phyloP scores from a whole-genome alignment of 192 early-diverging fungal genomes.

The Backusella liffmaniae region DNA sequence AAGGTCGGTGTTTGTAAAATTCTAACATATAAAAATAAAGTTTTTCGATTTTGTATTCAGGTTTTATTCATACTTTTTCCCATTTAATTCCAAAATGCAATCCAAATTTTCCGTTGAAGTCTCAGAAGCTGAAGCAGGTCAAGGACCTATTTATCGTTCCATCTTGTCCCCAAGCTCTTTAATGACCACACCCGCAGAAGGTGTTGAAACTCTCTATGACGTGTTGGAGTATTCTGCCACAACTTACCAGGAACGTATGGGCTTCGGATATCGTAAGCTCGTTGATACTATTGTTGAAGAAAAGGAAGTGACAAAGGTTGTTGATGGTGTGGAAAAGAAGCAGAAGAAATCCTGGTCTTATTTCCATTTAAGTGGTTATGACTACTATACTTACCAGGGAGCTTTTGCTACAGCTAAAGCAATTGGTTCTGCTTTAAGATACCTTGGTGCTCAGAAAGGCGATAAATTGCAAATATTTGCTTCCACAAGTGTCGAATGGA shows the following conservation, averaged over 20 bases:
- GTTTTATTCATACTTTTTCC: background rate
- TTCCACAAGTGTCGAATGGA: slow-evolving; percentile 38
- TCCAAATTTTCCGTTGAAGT: slow-evolving; percentile 26
- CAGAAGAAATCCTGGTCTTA: slow-evolving; percentile 82
- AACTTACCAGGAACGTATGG: slow-evolving; percentile 55
- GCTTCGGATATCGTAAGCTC: slow-evolving; percentile 71
- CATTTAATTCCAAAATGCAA: slow-evolving; percentile 17
- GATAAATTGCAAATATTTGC: slow-evolving; percentile 33
- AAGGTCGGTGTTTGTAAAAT: background rate
- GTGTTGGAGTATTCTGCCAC: slow-evolving; percentile 58
- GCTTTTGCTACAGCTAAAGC: slow-evolving; percentile 47
- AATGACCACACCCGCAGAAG: slow-evolving; percentile 40
- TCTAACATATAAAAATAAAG: background rate
- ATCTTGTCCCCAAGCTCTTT: slow-evolving; percentile 47
- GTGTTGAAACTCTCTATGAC: slow-evolving; percentile 69
- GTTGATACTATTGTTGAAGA: slow-evolving; percentile 66
- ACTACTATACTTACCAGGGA: slow-evolving; percentile 79
- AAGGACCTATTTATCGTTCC: slow-evolving; percentile 48
- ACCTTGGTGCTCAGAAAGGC: slow-evolving; percentile 25
- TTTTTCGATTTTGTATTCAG: background rate
- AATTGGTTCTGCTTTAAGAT: slow-evolving; percentile 49
- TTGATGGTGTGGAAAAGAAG: slow-evolving; percentile 51
- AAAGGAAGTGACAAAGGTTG: slow-evolving; percentile 64
- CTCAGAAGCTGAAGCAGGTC: slow-evolving; percentile 13
- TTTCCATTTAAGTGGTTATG: slow-evolving; percentile 71